These are phyloP conservation scores for Triglochin maritima DNA, from an alignment of 106 monocot genomes.

Conservation along the genomic window DNA sequence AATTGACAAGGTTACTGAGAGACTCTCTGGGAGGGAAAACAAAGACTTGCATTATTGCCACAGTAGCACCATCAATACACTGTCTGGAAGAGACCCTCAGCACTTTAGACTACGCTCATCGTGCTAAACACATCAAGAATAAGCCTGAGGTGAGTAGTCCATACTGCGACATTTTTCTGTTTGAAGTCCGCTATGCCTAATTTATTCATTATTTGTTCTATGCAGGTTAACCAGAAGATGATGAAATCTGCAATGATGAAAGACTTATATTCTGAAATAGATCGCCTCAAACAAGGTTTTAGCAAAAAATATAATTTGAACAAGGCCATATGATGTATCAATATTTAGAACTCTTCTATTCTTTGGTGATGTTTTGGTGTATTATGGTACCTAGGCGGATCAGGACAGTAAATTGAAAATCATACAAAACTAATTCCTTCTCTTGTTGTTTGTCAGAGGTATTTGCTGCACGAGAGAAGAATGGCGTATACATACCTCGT, in stretches of 20 bases:
- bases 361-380: background rate
- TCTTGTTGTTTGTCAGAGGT: constrained; percentile 48
- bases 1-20: constrained; percentile 82
- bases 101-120: constrained; percentile 86
- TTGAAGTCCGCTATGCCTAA: background rate
- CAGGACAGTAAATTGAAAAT: background rate
- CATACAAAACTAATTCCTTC: background rate
- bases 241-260: constrained; percentile 85
- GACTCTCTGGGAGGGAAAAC: constrained; percentile 94
- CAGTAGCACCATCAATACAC: constrained; percentile 74
- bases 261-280: constrained; percentile 78
- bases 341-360: background rate
- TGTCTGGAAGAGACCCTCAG: constrained; percentile 87
- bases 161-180: background rate
- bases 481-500: constrained; percentile 77
- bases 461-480: constrained; percentile 97
- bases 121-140: constrained; percentile 88
- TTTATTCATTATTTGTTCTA: background rate
- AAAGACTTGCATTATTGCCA: constrained; percentile 94
- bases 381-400: background rate
- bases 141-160: constrained; percentile 56
- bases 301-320: background rate
- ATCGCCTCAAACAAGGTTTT: constrained; percentile 81
- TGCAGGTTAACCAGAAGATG: constrained; percentile 89
- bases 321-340: background rate